A percentile compares a stretch with the other conserved stretches of the same genome.
Conservation (phyloP, 345 rosid species). For the Odontarrhena argentea region DNA sequence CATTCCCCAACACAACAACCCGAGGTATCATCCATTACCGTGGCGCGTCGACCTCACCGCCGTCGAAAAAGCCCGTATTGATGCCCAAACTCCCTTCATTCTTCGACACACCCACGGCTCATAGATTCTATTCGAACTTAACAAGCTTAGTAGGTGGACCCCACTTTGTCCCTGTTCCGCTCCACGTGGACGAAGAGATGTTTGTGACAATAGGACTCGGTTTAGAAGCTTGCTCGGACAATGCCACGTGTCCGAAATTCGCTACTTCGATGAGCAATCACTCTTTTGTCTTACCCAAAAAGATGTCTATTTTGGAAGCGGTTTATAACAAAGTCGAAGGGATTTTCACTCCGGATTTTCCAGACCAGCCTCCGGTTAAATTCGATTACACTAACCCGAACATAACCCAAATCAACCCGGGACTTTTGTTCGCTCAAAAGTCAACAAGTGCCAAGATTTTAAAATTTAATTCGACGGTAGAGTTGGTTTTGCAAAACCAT, state of each 20-base stretch:
- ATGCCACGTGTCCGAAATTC: slow-evolving; percentile 53
- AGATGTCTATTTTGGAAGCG: slow-evolving; percentile 66
- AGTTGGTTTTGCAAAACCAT: slow-evolving; percentile 76
- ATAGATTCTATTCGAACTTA: slow-evolving; percentile 58
- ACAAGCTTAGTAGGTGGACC: slow-evolving; percentile 52
- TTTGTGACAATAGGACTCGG: slow-evolving; percentile 62
- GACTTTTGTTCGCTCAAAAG: slow-evolving; percentile 53
- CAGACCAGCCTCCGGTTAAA: slow-evolving; percentile 53
- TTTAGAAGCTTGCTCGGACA: slow-evolving; percentile 50
- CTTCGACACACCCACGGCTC: slow-evolving; percentile 72
- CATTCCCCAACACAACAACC: slow-evolving; percentile 59
- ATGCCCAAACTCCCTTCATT: slow-evolving; percentile 73
- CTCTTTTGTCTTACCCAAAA: slow-evolving; percentile 58
- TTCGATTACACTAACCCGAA: slow-evolving; percentile 67
- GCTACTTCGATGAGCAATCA: slow-evolving; percentile 82
- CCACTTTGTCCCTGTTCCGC: slow-evolving; percentile 69
- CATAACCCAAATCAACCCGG: slow-evolving; percentile 32
- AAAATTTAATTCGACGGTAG: slow-evolving; percentile 73
- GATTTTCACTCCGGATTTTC: slow-evolving; percentile 71
- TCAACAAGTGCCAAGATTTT: slow-evolving; percentile 59
- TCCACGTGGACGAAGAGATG: slow-evolving; percentile 67
- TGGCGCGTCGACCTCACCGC: slow-evolving; percentile 32
- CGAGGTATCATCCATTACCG: slow-evolving; percentile 62
- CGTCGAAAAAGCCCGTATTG: slow-evolving; percentile 36
- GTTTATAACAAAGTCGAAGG: slow-evolving; percentile 52